phyloP scores from a whole-genome alignment of 768 basidiomycete genomes.

The Rhizopogon sp. region DNA sequence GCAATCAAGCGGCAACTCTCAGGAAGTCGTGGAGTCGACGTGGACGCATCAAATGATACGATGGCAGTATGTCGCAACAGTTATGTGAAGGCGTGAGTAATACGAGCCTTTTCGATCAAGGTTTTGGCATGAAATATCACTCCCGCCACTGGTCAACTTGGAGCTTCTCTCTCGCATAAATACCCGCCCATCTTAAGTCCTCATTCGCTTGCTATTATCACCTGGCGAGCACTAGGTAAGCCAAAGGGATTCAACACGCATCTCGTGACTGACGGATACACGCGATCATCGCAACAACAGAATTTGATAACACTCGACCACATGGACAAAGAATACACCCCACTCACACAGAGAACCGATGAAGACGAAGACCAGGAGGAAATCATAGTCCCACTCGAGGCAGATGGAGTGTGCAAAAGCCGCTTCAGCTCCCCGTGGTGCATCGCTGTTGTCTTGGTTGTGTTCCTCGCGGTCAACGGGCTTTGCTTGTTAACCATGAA shows the following conservation, averaged over 20 bases:
- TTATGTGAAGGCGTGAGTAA: not conserved
- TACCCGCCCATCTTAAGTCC: not conserved
- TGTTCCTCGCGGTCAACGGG: slow-evolving; percentile 18
- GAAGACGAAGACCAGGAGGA: slow-evolving; percentile 13
- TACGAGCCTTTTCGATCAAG: not conserved
- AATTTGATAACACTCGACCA: slow-evolving; percentile 4
- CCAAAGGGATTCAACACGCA: not conserved
- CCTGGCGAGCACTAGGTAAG: not conserved
- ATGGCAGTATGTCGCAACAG: not conserved
- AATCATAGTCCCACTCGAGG: not conserved
- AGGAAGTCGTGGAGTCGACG: not conserved
- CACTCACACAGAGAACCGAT: slow-evolving; percentile 7
- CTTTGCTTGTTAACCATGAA: slow-evolving; percentile 15
- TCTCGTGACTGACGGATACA: not conserved
- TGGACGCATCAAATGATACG: not conserved
- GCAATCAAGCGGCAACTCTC: not conserved
- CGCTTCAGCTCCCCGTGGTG: slow-evolving; percentile 2
- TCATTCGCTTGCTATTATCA: not conserved
- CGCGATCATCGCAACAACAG: not conserved
- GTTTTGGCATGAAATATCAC: not conserved
- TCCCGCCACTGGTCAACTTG: not conserved
- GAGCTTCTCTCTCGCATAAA: slow-evolving; percentile 4
- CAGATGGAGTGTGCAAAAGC: not conserved
- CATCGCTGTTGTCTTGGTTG: slow-evolving; percentile 14
- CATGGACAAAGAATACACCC: slow-evolving; percentile 13